phyloP scores from a whole-genome alignment of 177 flowering plant species.

The Vitis hybrid region DNA sequence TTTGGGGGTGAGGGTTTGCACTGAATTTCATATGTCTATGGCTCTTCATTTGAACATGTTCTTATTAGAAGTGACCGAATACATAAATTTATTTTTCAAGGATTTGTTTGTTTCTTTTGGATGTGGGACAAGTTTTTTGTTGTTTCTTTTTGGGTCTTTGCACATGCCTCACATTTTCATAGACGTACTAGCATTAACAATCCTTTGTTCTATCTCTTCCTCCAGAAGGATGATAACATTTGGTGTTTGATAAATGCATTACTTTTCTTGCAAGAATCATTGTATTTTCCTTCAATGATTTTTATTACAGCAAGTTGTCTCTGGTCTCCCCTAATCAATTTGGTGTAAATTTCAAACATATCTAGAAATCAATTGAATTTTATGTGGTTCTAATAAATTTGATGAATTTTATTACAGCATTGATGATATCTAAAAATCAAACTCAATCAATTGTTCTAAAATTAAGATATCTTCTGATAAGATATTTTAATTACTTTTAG shows the following conservation, averaged over 20 bases:
- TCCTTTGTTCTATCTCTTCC: no score
- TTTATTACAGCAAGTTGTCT: constrained; percentile 18
- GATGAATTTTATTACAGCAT: no score
- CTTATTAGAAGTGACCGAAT: no score
- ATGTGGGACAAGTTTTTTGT: constrained; percentile 1
- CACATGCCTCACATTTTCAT: no score
- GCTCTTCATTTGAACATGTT: neutral
- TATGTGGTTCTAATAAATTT: no score
- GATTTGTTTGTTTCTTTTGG: constrained; percentile 4
- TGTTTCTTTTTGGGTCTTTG: constrained; percentile 1
- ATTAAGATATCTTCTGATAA: no score
- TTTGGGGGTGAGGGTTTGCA: neutral
- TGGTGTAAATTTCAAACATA: constrained; percentile 6
- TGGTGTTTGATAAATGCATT: constrained; percentile 5
- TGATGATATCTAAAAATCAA: no score
- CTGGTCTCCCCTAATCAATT: constrained; percentile 9
- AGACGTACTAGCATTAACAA: no score
- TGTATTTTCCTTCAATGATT: constrained; percentile 3
- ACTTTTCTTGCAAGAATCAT: constrained; percentile 43
- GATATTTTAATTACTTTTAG: no score
- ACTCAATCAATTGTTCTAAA: no score
- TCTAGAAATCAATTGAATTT: no score
- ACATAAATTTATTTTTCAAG: neutral
- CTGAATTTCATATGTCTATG: neutral
- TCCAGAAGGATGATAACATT: neutral